Evolutionary conservation across 1,284 basidiomycete species (phyloP), one percentile per base, ranked within the genome.

Genomic region (Tilletia caries): DNA sequence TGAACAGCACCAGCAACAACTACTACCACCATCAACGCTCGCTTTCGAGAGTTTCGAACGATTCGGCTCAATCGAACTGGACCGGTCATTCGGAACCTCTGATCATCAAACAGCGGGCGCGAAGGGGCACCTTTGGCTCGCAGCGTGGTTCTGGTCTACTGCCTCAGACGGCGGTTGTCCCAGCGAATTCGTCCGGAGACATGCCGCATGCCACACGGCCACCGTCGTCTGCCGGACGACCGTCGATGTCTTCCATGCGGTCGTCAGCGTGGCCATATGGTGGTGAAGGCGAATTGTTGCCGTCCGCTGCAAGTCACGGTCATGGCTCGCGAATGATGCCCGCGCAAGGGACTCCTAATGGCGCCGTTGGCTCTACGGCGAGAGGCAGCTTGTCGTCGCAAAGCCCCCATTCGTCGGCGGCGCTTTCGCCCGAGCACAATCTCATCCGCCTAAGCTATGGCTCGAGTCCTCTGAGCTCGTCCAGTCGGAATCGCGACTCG

Each of bases 361-460:
- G 52, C 20, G 58, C 58, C 0, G 20, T 15, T 20, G 6, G 29
- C 58, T 37, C 27, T 34, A 33, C 29, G 15, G 15, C 27, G 32
- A 33, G 32, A 8, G 10, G 32, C 27, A 62, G 58, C 32, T 27
- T 33, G 4, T 62, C 58, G 20, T 29, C 58, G 3, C 58, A 62
- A 25, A 62, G 58, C 23, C 29, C 29, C 29, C 27, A n/a, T n/a
- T n/a, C 29, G 10, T 25, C 27, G 29, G 58, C 58, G 29, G 32
- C 58, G 10, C 58, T 62, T 29, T 62, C 58, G 32, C 58, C 58
- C 10, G 58, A 62, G 32, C 33, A 62, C 58, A 62, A 62, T 15
- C 20, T 29, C 27, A 29, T 33, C 32, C 58, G 58, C 13, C 32
- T 62, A 23, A 62, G 58, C 58, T 34, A 33, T 13, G 13, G 32